Conservation (phyloP, 2,329 filamentous ascomycete species). For the Dactylellina haptotyla region DNA sequence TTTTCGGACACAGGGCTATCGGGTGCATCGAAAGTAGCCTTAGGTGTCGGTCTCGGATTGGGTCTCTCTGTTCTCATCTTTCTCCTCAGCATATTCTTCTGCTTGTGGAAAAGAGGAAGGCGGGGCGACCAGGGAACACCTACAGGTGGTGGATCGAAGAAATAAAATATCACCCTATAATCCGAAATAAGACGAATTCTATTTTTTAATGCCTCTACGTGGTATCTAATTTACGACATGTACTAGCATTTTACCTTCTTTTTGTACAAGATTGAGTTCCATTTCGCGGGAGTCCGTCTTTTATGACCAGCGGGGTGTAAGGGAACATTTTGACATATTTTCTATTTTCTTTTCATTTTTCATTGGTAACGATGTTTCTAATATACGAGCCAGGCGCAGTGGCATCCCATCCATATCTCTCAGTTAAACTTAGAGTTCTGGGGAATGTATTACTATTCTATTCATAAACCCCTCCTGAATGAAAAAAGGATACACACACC, state of each 20-base stretch:
- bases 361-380: slow-evolving; percentile 13
- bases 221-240: slow-evolving; percentile 47
- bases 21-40: slow-evolving; percentile 30
- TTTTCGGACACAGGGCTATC: slow-evolving; percentile 28
- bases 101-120: slow-evolving; percentile 30
- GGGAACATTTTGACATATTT: slow-evolving; percentile 25
- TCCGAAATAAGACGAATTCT: background rate
- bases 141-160: slow-evolving; percentile 7
- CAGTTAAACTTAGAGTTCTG: background rate
- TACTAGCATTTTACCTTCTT: slow-evolving; percentile 34
- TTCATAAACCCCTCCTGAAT: background rate
- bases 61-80: slow-evolving; percentile 42
- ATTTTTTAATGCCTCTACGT: slow-evolving; percentile 34
- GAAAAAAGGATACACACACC: background rate
- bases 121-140: background rate
- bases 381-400: slow-evolving; percentile 23
- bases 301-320: slow-evolving; percentile 48
- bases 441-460: slow-evolving; percentile 9
- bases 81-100: slow-evolving; percentile 39
- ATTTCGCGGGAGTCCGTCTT: slow-evolving; percentile 38
- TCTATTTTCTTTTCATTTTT: too few relatives aligned
- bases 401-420: background rate
- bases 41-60: slow-evolving; percentile 41
- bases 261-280: slow-evolving; percentile 50
- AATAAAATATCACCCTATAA: slow-evolving; percentile 6